Evolutionary conservation across 2,329 filamentous ascomycete species (phyloP), one percentile per base, ranked within the genome.

Genomic region (Dothiorella sarmentorum): DNA sequence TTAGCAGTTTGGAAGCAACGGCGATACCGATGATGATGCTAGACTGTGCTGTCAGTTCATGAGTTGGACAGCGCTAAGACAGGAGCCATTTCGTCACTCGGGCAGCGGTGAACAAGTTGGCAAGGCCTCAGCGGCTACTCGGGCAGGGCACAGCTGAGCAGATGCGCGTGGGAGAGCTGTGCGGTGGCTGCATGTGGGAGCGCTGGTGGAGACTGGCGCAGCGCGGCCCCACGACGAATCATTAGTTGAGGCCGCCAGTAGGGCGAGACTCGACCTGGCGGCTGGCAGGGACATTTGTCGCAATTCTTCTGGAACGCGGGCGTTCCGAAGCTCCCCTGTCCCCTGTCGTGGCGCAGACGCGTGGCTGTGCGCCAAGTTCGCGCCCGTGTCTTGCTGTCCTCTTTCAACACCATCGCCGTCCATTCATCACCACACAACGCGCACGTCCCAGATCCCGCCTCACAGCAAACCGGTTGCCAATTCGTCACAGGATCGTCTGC

Each of bases 21-120:
- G 47, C 22, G 31, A 24, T 37, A 38, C 31, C 31, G 47, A 37
- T 15, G 47, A 37, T 15, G 22, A 20, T 20, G 38, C 38, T 42
- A 17, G 38, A 52, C 20, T 31, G 33, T n/a, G 43, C 26, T 52
- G 47, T n/a, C 47, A 27, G 11, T 33, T 42, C 35, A 40, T 53
- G 35, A 40, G 49, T 7, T 29, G 49, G 27, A 18, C 33, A 27
- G 22, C 33, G 49, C 49, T 40, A 40, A 15, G 22, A 40, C n/a
- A 17, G 7, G 49, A 40, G 26, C n/a, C 49, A 53, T 53, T 53
- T 40, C 49, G 49, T 53, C 49, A 53, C 49, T 15, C 35, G 37
- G 35, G 10, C 49, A 53, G 49, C 49, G 49, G 49, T 53, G 49
- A 40, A 53, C 49, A 26, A 53, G 49, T 40, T 53, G 49, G 49